Percentiles rank a stretch among this genome's conserved stretches.
Conservation (phyloP, 441 rosid species). For the Manihot esculenta region DNA sequence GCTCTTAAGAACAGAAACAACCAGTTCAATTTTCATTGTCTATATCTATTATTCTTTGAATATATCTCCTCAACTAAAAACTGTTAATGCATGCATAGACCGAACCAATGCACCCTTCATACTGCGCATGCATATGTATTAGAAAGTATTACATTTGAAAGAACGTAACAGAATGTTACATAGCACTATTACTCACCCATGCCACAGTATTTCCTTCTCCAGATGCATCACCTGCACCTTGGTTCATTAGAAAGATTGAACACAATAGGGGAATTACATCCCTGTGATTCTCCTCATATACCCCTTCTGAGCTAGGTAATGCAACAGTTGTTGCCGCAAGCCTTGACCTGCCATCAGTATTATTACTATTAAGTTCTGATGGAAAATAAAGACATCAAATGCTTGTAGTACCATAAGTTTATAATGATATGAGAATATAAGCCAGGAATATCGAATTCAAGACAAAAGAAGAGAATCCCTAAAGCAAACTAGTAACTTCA, state of each 20-base stretch:
- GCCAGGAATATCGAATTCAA: neutral
- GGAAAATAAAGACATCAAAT: constrained; percentile 2
- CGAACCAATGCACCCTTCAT: too few relatives aligned
- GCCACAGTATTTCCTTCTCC: constrained; percentile 52
- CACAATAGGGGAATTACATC: constrained; percentile 78
- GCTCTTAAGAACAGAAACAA: neutral
- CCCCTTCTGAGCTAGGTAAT: constrained; percentile 48
- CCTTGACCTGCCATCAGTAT: constrained; percentile 54
- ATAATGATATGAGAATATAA: neutral
- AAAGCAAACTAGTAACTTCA: neutral
- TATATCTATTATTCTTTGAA: neutral
- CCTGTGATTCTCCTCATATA: constrained; percentile 42
- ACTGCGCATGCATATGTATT: neutral
- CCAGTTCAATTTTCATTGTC: neutral
- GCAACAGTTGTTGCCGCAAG: constrained; percentile 71
- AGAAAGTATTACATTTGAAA: neutral
- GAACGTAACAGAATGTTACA: neutral
- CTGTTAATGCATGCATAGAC: neutral
- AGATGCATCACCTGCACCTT: constrained; percentile 60
- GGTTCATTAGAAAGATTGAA: constrained; percentile 82
- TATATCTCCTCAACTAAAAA: neutral
- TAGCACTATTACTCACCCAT: constrained; percentile 55
- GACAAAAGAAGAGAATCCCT: neutral
- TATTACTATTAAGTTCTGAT: neutral
- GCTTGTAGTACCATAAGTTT: neutral